Base-by-base conservation (phyloP, 2,329 filamentous ascomycete genomes). In the Leptographium lundbergii region DNA sequence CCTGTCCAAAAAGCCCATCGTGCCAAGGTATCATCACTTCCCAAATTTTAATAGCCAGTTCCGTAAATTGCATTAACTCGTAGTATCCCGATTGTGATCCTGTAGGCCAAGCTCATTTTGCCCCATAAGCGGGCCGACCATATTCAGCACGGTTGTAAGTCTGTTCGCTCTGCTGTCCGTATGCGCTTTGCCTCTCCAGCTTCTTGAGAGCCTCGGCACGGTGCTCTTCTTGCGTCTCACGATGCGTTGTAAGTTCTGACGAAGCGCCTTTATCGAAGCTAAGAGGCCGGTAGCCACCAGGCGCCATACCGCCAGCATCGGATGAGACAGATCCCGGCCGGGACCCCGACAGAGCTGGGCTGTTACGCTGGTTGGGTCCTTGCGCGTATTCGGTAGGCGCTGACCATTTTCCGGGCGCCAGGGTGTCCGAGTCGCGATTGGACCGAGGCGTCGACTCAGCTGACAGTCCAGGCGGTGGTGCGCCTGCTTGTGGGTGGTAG, bases 171-270 rank as follows among this genome's bases (percentile, higher is more conserved):
- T 64, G 64, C 13, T 63, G 63, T 19, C 61, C 48, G 13, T 54
- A 29, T 9, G 10, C 24, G 6, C 13, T 25, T 14, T 29, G 24
- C 59, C 59, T 32, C 11, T 68, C 67, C 1, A 66, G 63, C 60
- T 64, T 65, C 57, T 62, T 65, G 10, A 67, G 60, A 7, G 67
- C 62, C n/a, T 70, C 65, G 32, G 61, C 60, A 9, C 64, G 64
- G 51, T 70, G 62, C 66, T 79, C 77, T 63, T 79, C 77, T 0
- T 61, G 65, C 1, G 74, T 75, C 69, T 81, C 78, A 10, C 66
- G 66, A 60, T 81, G 78, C 2, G 78, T 73, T 3, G 76, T 60
- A 29, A 81, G 61, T 59, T 78, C 77, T 0, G 71, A 69, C 0
- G 75, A 64, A 59, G 74, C 77, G 1, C 66, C 67, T 63, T 73